phyloP scores from a whole-genome alignment of 805 yeast species.

The Kuraishia cidri region DNA sequence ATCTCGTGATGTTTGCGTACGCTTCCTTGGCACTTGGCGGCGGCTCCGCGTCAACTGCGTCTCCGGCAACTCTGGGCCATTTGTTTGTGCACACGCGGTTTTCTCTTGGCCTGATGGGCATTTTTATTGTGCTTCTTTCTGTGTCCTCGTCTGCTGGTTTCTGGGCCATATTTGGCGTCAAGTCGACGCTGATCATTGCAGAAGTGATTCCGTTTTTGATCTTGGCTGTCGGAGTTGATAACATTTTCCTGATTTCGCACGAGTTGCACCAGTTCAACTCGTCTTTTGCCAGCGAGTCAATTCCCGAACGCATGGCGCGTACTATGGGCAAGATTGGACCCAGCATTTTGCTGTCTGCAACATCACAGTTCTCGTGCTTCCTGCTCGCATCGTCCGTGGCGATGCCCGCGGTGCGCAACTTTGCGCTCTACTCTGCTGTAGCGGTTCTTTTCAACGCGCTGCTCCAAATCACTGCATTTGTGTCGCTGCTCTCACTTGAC shows the following conservation, averaged over 20 bases:
- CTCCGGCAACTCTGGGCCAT: background rate
- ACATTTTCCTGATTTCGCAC: slow-evolving; percentile 79
- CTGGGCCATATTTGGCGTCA: slow-evolving; percentile 66
- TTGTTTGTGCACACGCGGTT: slow-evolving; percentile 45
- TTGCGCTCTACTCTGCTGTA: slow-evolving; percentile 85
- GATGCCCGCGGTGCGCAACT: slow-evolving; percentile 95
- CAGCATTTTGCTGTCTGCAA: slow-evolving; percentile 68
- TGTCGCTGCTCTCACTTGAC: slow-evolving; percentile 62
- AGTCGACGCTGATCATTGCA: slow-evolving; percentile 86
- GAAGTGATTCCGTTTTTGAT: slow-evolving; percentile 94
- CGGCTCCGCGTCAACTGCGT: background rate
- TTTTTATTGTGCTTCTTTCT: slow-evolving; percentile 70
- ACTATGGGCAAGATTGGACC: slow-evolving; percentile 79
- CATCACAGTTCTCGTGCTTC: slow-evolving; percentile 76
- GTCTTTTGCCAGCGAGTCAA: slow-evolving; percentile 24
- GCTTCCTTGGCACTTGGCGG: slow-evolving; percentile 78
- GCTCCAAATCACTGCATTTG: slow-evolving; percentile 75
- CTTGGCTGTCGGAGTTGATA: slow-evolving; percentile 94
- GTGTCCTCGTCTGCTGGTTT: slow-evolving; percentile 79
- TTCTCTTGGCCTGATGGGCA: slow-evolving; percentile 77
- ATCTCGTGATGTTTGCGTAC: slow-evolving; percentile 78
- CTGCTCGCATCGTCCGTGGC: slow-evolving; percentile 69
- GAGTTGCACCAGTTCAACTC: slow-evolving; percentile 53
- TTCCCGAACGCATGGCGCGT: slow-evolving; percentile 51
- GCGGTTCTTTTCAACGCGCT: slow-evolving; percentile 72